Evolutionary conservation across 2,329 filamentous ascomycete species (phyloP), one percentile per base, ranked within the genome.

Genomic region (Metarhizium robertsii): DNA sequence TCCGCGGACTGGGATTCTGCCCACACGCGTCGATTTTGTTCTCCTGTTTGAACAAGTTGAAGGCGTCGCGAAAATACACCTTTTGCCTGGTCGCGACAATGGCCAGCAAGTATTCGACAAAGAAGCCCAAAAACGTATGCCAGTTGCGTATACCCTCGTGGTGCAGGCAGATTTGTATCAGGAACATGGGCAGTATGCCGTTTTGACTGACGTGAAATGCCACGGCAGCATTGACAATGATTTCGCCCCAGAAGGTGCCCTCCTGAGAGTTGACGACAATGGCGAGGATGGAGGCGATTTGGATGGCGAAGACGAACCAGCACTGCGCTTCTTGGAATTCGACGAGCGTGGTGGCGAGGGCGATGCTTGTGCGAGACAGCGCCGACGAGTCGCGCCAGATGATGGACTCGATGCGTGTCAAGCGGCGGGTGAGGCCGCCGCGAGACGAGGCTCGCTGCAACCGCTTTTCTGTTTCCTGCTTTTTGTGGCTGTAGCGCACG

Each of bases 231-330:
- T 72, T 72, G 52, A 71, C 65, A 4, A 72, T 61, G 45, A 72
- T 71, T 50, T 72, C 70, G 18, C 69, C 70, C 70, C 70, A 72
- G 48, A 71, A 72, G 2, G 68, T 66, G 45, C 70, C 70, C 50
- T 72, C 70, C 32, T 71, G 69, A 2, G 70, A 72, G 55, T 71
- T 72, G 60, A 72, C 70, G 30, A 71, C 70, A 32, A 72, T 71
- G 56, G 70, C 69, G 52, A 72, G 69, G 59, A 72, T 71, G 10
- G 70, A 71, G 8, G 70, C 70, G 54, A 72, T 71, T 56, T 72
- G 70, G 38, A 72, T 64, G 32, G 70, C 70, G 58, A 72, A 72
- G 50, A 72, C 65, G 49, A 72, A 72, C 70, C 70, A 72, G 56
- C 64, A 67, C 52, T 72, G 70, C 0, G 70, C 70, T 53, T 72